Conservation (phyloP, 192 early-diverging fungal genomes). For the Coemansia asiatica region DNA sequence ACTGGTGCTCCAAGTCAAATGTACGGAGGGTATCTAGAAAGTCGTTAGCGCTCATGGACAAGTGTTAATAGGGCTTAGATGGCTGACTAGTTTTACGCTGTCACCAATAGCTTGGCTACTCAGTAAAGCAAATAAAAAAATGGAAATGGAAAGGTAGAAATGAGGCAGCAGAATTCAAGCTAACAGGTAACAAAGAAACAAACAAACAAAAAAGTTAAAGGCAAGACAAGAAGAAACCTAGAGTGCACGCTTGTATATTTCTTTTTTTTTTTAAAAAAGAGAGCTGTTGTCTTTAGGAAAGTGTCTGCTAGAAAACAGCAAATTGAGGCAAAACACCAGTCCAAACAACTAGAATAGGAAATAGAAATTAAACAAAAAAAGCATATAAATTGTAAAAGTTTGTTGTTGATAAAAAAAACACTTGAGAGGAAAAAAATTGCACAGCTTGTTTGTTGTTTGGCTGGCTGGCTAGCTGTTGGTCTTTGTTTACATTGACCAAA, state of each 20-base stretch:
- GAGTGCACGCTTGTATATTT: background rate
- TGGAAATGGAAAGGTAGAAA: background rate
- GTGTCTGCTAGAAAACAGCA: background rate
- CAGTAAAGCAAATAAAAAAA: background rate
- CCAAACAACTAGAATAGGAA: background rate
- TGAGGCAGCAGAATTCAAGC: background rate
- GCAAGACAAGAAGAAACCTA: background rate
- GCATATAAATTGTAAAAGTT: background rate
- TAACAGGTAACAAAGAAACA: too few species aligned
- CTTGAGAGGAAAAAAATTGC: background rate
- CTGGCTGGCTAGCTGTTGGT: background rate
- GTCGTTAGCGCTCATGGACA: slow-evolving; percentile 40
- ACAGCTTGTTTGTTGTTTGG: background rate
- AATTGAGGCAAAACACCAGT: background rate
- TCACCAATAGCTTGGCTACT: background rate
- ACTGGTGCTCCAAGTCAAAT: slow-evolving; percentile 44
- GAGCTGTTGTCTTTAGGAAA: too few species aligned
- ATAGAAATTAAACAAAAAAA: background rate
- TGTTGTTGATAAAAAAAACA: background rate
- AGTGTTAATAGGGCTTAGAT: background rate
- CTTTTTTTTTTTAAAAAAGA: background rate
- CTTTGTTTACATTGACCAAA: background rate
- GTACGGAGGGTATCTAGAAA: slow-evolving; percentile 36
- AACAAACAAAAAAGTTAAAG: background rate
- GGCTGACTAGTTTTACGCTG: background rate